Evolutionary conservation across 352 stramenopile genomes (phyloP).

Genomic region (Sclerospora graminicola): DNA sequence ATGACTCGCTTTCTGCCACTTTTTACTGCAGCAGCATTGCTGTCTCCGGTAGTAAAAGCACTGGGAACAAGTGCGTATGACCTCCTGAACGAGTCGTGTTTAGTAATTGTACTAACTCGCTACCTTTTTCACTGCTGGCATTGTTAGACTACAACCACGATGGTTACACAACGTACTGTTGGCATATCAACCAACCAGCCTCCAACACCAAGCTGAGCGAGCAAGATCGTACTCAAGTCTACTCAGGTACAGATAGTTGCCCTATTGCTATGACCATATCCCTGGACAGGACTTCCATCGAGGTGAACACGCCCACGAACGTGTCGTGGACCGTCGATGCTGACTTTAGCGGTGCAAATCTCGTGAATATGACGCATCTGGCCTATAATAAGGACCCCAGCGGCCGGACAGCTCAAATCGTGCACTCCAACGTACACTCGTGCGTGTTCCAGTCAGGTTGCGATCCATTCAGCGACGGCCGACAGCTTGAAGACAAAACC

Average conservation of each 20-base stretch:
- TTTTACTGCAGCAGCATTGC: no score
- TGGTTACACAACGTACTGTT: conserved; percentile 40
- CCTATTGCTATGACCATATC: conserved; percentile 33
- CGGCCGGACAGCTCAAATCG: conserved; percentile 39
- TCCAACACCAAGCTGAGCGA: conserved; percentile 34
- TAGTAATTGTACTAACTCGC: no score
- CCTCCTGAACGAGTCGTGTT: no score
- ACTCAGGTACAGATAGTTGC: conserved; percentile 23
- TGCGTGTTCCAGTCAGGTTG: conserved; percentile 38
- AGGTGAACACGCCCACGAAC: conserved; percentile 31
- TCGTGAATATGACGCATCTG: conserved; percentile 41
- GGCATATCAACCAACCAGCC: conserved; percentile 32
- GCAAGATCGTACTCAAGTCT: conserved; percentile 27
- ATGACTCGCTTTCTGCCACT: no score
- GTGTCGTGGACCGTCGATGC: conserved; percentile 38
- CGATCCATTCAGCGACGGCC: conserved; percentile 42
- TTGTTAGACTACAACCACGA: conserved; percentile 34
- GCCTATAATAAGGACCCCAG: conserved; percentile 25
- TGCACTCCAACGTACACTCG: conserved; percentile 58
- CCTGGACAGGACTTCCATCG: conserved; percentile 15
- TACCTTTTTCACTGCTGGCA: not conserved
- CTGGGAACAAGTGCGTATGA: no score
- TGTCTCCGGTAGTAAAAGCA: no score
- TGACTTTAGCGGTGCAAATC: conserved; percentile 28
- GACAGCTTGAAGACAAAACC: conserved; percentile 43